A percentile compares a stretch with the other conserved stretches of the same genome.
These are phyloP conservation scores for Aechmea fasciata DNA, from an alignment of 176 grass and related monocot genomes.

Conservation along the genomic window DNA sequence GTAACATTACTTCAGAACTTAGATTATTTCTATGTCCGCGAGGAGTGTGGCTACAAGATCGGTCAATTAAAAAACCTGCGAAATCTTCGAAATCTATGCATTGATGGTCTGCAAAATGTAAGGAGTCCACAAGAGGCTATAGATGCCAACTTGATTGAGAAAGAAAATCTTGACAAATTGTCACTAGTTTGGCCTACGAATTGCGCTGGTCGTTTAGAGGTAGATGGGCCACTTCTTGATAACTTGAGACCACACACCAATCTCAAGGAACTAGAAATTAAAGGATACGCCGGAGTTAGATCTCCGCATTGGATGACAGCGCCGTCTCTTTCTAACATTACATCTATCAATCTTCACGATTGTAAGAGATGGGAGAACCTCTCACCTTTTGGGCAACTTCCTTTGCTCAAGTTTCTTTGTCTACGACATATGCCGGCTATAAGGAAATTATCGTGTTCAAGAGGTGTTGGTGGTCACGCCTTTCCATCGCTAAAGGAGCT, in stretches of 20 bases:
- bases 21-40: not conserved
- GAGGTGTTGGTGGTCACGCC: not conserved
- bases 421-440: slow-evolving; percentile 16
- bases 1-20: slow-evolving; percentile 23
- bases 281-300: slow-evolving; percentile 19
- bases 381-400: slow-evolving; percentile 26
- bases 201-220: not conserved
- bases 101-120: slow-evolving; percentile 9
- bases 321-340: slow-evolving; percentile 9
- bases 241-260: slow-evolving; percentile 16
- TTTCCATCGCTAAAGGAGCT: slow-evolving; percentile 24
- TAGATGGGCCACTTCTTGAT: slow-evolving; percentile 12
- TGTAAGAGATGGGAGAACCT: slow-evolving; percentile 23
- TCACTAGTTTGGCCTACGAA: slow-evolving; percentile 9
- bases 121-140: slow-evolving; percentile 13
- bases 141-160: slow-evolving; percentile 14
- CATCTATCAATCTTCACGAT: slow-evolving; percentile 7
- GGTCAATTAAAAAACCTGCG: slow-evolving; percentile 13
- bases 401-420: slow-evolving; percentile 26
- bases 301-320: slow-evolving; percentile 26
- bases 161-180: slow-evolving; percentile 16
- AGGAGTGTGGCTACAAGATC: slow-evolving; percentile 6
- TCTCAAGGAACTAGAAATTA: slow-evolving; percentile 17
- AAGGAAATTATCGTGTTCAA: slow-evolving; percentile 5
- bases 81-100: slow-evolving; percentile 13